Evolutionary conservation across 306 rosid species (phyloP), one percentile per base, ranked within the genome.

Genomic region (Ochetophila trinervis): DNA sequence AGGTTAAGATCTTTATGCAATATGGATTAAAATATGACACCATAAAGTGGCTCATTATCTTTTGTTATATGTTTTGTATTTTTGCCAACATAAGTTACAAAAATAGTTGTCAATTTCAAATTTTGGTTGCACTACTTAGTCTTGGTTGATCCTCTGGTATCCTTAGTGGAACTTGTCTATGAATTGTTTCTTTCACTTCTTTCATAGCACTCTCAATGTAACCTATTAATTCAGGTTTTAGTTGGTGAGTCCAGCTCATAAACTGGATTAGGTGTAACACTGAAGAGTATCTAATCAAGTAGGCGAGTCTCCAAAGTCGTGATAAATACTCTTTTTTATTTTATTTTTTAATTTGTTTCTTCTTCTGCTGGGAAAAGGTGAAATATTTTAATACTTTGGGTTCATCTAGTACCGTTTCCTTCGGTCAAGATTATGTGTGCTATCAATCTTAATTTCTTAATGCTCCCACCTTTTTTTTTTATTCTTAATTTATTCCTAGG

Each of bases 121-220:
- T 47, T 47, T 44, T 44, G 49, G 10, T 8, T 44, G 11, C 19
- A 48, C 2, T 44, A 17, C 20, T 16, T 5, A 18, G 5, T 51
- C 22, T 63, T 12, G 13, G 36, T 27, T 13, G 22, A 19, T 17
- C 42, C 18, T 21, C 27, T 15, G 37, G 70, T 5, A 63, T 48
- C 59, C 48, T 7, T 10, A 17, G 53, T 60, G 59, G 70, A 71
- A 45, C 44, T 57, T 30, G 10, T 27, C 58, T 75, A 53, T 50
- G 70, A 60, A 35, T 21, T 60, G 22, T 24, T 54, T 17, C 13
- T 36, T 47, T 52, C 8, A 3, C 61, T 57, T n/a, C n/a, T n/a
- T n/a, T 17, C 32, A 19, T 12, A 17, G 49, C 24, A 49, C 44
- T 55, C 8, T 27, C 15, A 30, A 14, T 67, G 18, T 47, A 40